These are phyloP conservation scores for Leptoxyphium fumago DNA, from an alignment of 2,329 filamentous ascomycete genomes.

Conservation along the genomic window DNA sequence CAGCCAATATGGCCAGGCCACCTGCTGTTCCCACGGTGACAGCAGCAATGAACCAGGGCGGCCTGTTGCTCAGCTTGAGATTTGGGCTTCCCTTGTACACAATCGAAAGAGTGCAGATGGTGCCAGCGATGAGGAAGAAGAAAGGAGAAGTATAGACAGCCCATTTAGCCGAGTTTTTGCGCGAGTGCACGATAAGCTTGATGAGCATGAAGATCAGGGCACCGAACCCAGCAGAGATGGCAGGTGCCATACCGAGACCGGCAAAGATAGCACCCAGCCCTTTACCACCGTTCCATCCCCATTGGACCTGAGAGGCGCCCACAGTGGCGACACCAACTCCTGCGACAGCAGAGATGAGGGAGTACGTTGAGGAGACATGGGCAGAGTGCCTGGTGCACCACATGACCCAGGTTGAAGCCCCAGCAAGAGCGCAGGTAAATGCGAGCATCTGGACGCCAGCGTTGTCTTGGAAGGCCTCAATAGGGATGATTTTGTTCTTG, in stretches of 20 bases:
- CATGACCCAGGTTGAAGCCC: conserved; percentile 42
- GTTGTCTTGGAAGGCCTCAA: conserved; percentile 30
- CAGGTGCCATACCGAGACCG: conserved; percentile 35
- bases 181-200: conserved; percentile 36
- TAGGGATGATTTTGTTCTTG: conserved; percentile 43
- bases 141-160: conserved; percentile 34
- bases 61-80: conserved; percentile 31
- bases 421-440: conserved; percentile 32
- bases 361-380: conserved; percentile 48
- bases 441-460: conserved; percentile 27
- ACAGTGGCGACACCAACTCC: conserved; percentile 47
- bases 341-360: conserved; percentile 44
- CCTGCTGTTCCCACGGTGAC: conserved; percentile 31
- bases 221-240: conserved; percentile 32
- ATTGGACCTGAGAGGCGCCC: conserved; percentile 21
- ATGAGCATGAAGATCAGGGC: conserved; percentile 35
- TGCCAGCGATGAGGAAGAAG: conserved; percentile 35
- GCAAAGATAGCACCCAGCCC: conserved; percentile 30
- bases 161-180: conserved; percentile 34
- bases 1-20: conserved; percentile 26
- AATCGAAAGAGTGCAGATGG: conserved; percentile 43
- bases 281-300: conserved; percentile 28
- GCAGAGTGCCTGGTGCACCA: conserved; percentile 39
- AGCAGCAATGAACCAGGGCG: conserved; percentile 31
- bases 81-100: conserved; percentile 34